A percentile compares a stretch with the other conserved stretches of the same genome.
phyloP scores from a whole-genome alignment of 1,284 basidiomycete species.

The Fomitopsis pinicola region DNA sequence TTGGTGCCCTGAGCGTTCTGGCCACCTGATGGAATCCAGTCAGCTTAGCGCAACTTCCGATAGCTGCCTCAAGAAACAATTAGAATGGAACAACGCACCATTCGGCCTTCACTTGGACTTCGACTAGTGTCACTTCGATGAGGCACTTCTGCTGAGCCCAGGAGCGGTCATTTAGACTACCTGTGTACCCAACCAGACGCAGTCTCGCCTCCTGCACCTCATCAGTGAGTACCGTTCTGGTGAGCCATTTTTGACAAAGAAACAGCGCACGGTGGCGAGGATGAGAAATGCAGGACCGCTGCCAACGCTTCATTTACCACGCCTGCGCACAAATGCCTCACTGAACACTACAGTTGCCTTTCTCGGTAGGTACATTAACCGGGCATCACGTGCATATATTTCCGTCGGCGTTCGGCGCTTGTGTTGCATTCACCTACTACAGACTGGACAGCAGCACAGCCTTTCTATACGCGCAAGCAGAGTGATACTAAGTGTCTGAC shows the following conservation, averaged over 20 bases:
- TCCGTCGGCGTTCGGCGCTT: not conserved
- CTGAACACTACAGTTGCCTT: not conserved
- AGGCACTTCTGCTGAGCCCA: not conserved
- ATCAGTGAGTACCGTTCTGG: not conserved
- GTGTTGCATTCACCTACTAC: too few species aligned
- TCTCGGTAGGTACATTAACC: not conserved
- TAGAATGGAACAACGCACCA: not conserved
- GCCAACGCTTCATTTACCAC: not conserved
- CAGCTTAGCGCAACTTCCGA: too few species aligned
- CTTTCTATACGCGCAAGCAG: too few species aligned
- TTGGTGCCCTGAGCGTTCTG: too few species aligned
- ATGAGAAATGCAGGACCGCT: not conserved
- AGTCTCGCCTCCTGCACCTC: not conserved
- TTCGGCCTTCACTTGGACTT: not conserved
- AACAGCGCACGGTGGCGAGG: not conserved
- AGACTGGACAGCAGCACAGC: too few species aligned
- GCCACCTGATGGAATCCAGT: too few species aligned
- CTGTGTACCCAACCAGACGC: not conserved
- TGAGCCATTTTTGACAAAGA: not conserved
- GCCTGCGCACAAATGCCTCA: constrained; percentile 6
- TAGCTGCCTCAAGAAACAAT: not conserved
- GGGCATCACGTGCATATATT: not conserved
- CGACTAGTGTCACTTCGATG: not conserved
- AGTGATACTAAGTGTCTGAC: too few species aligned
- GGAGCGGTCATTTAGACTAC: not conserved